A percentile compares a stretch with the other conserved stretches of the same genome.
Conservation (phyloP, 2,329 filamentous ascomycete species). For the Bertia moriformis region DNA sequence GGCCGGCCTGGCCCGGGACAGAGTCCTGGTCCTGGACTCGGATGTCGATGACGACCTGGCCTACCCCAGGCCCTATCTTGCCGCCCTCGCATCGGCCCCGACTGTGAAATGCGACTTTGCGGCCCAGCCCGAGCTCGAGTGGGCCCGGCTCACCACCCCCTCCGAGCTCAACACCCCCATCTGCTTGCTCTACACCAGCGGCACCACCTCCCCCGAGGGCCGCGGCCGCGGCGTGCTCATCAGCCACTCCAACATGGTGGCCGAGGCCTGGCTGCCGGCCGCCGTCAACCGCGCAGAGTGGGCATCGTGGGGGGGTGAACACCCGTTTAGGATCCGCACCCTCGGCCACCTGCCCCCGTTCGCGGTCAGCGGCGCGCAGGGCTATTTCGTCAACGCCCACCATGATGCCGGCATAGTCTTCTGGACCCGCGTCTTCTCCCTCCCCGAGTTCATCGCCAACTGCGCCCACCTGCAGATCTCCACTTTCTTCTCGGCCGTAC, state of each 20-base stretch:
- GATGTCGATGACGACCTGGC: constrained; percentile 15
- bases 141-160: constrained; percentile 36
- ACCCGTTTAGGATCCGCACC: constrained; percentile 1
- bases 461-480: constrained; percentile 2
- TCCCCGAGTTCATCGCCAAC: constrained; percentile 3
- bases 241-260: constrained; percentile 27
- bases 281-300: too few relatives aligned
- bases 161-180: constrained; percentile 22
- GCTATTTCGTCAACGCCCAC: constrained; percentile 3
- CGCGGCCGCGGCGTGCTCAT: constrained; percentile 29
- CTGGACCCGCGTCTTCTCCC: constrained; percentile 2
- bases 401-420: constrained; percentile 3
- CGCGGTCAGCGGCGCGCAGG: constrained; percentile 3
- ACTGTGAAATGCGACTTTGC: constrained; percentile 14
- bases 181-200: constrained; percentile 30
- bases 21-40: constrained; percentile 35
- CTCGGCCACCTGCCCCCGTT: constrained; percentile 4
- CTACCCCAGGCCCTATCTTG: constrained; percentile 5
- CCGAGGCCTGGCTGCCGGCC: too few relatives aligned
- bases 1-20: constrained; percentile 22
- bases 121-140: constrained; percentile 25
- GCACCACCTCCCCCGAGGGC: constrained; percentile 32
- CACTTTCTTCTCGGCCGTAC: constrained; percentile 2
- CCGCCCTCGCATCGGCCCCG: constrained; percentile 12
- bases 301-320: too few relatives aligned